Conservation (phyloP, 2,329 filamentous ascomycete genomes). For the Monosporascus sp. region DNA sequence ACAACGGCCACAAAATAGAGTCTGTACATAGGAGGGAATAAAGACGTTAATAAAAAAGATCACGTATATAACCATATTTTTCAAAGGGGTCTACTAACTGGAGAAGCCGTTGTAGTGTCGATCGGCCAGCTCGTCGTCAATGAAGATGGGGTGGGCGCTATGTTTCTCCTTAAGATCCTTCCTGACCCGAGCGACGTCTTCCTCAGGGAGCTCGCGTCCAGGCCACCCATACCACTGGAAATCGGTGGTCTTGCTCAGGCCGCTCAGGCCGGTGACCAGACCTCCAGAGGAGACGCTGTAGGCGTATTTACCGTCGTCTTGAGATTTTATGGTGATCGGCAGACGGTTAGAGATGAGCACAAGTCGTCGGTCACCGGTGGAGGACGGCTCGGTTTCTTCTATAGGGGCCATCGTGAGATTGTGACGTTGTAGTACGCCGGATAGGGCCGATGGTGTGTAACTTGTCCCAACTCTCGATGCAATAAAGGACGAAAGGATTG, state of each 20-base stretch:
- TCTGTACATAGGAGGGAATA: conserved; percentile 44
- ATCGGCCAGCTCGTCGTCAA: conserved; percentile 89
- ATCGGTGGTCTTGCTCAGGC: conserved; percentile 83
- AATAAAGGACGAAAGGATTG: neutral
- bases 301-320: conserved; percentile 83
- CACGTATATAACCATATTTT: neutral
- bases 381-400: conserved; percentile 13
- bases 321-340: conserved; percentile 93
- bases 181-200: conserved; percentile 69
- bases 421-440: neutral
- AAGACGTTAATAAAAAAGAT: conserved; percentile 4
- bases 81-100: conserved; percentile 52
- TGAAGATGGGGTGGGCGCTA: conserved; percentile 84
- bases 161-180: conserved; percentile 80
- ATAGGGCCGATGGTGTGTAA: neutral
- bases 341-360: conserved; percentile 91
- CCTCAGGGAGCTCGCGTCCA: conserved; percentile 82
- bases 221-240: conserved; percentile 99
- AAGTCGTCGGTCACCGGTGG: conserved; percentile 40
- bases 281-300: conserved; percentile 97
- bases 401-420: conserved; percentile 14
- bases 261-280: conserved; percentile 87
- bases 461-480: neutral
- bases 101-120: conserved; percentile 97
- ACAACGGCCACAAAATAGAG: conserved; percentile 95